Base-by-base conservation (phyloP, 768 basidiomycete genomes). In the Albatrellus ellisii region DNA sequence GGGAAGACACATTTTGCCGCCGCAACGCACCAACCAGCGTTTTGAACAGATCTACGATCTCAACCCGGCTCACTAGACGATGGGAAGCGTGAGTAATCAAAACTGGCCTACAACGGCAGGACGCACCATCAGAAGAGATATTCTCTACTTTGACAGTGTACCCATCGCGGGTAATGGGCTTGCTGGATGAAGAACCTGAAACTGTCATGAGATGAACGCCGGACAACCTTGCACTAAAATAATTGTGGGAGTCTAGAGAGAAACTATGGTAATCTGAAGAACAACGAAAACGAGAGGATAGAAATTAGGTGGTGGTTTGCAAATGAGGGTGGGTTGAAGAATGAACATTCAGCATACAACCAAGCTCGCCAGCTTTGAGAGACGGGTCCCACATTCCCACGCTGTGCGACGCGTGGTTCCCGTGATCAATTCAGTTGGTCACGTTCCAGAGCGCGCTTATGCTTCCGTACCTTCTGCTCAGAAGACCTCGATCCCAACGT, bases 1-100 rank as follows among this genome's bases (percentile, higher is more conserved):
- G 14, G 29, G 40, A 9, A 21, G 40, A 27, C 27, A 28, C 17
- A 27, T 20, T 28, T 33, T 24, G 49, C 10, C 14, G 36, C 32
- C 36, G 15, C 37, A 46, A 46, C 53, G 17, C 52, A 76, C 77
- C 77, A 39, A 78, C 73, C 35, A 75, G 62, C 24, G 62, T 69
- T 44, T 62, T 67, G 54, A 81, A 81, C 43, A 79, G 58, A 11
- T 72, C 62, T 17, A 72, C 59, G 17, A 79, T 61, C 48, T 79
- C 76, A 22, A 56, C 55, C 48, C 63, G 57, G 41, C 57, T 62
- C 25, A 59, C 66, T 65, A 43, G 21, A 18, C 20, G 10, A 14
- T 15, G 18, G 22, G 43, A 18, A 31, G 36, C 14, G n/a, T 27
- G 18, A 15, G 31, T 26, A 14, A 5, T 37, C 12, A 3, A 12